Base-by-base conservation (phyloP, 805 yeast genomes). In the Candida koratica region DNA sequence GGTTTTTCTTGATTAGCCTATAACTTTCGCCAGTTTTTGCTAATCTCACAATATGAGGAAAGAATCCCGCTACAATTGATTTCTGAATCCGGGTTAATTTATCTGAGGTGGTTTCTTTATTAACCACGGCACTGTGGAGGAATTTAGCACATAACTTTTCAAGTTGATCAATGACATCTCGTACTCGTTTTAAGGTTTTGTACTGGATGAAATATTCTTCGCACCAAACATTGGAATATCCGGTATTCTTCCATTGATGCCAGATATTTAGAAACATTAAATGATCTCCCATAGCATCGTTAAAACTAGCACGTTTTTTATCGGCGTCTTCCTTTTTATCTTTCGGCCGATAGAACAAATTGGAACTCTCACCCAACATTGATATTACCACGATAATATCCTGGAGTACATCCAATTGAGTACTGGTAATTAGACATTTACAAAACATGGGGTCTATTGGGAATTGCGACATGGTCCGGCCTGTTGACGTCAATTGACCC, bases 391-490 rank as follows among this genome's bases (percentile, higher is more conserved):
- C 75, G 13, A 88, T 52, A 2, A 87, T 69, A 43, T 85, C 93
- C 2, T 71, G 71, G 2, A 81, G 69, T 32, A 94, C 88, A 1
- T 73, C 66, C 34, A 67, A 69, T 10, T 69, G 69, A 0, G 74
- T 75, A 33, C 95, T 79, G 1, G 77, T 63, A 9, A 90, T 56
- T 20, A 93, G 54, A 5, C 81, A 78, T 53, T 84, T 86, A 6
- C 96, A 81, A 49, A 88, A 70, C 69, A 85, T 85, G 4, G 97
- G 97, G 47, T 87, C 95, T 44, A 89, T 73, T 0, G 98, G 98
- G 48, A 89, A 85, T 40, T 81, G 87, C 1, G 96, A 82, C 96
- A 93, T 89, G 43, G 77, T 75, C 28, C 82, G 60, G 0, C 98
- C 99, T 1, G 79, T 52, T 31, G 74, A 66, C 0, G 97, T 90